Evolutionary conservation across 148 eudicot genomes (phyloP).

Genomic region (Rhododendron ferrugineum): DNA sequence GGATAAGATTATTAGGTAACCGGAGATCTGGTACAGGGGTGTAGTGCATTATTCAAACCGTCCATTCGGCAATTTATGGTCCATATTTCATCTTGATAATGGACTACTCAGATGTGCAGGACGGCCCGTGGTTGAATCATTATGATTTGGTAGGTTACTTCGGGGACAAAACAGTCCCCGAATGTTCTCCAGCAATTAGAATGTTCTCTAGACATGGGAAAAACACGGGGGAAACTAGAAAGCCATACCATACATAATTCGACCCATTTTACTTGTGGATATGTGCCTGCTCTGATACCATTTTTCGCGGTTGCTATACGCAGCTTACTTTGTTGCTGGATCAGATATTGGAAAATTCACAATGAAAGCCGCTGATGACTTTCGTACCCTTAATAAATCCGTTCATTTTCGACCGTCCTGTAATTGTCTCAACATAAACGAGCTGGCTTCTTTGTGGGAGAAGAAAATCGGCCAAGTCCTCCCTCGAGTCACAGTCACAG

Average conservation of each 20-base stretch:
- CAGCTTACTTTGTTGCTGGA: constrained; percentile 51
- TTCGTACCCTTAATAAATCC: constrained; percentile 32
- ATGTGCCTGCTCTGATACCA: not conserved
- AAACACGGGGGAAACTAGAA: not conserved
- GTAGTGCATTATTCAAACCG: no score
- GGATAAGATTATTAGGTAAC: no score
- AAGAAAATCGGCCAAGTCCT: constrained; percentile 33
- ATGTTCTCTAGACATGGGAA: no score
- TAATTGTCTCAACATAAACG: constrained; percentile 39
- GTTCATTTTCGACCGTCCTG: constrained; percentile 40
- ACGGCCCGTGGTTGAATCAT: no score
- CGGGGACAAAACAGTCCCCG: no score
- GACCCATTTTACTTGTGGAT: not conserved
- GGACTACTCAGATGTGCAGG: no score
- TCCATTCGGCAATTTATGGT: no score
- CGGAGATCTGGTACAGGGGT: no score
- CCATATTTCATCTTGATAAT: no score
- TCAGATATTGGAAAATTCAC: constrained; percentile 43
- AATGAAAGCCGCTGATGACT: constrained; percentile 28
- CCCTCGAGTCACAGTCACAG: constrained; percentile 36
- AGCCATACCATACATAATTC: not conserved
- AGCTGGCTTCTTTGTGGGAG: constrained; percentile 49
- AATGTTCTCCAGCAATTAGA: no score
- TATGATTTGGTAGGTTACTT: not conserved
- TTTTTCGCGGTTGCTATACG: not conserved